Evolutionary conservation across 371 early-diverging fungal species (phyloP).

Genomic region (Choanephora cucurbitarum): DNA sequence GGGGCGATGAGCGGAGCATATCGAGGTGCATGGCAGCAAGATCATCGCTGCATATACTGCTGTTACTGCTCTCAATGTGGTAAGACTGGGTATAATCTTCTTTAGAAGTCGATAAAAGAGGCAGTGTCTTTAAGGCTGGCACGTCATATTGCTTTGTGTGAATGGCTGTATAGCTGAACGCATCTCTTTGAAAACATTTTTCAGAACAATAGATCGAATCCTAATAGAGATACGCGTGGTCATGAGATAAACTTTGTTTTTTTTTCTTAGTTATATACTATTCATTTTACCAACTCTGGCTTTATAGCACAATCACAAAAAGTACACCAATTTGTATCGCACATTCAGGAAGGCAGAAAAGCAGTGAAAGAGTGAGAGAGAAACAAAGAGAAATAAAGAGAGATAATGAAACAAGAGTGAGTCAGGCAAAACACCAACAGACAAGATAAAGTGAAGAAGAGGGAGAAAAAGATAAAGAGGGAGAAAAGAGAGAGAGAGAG

Average conservation of each 20-base stretch:
- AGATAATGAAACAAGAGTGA: background rate
- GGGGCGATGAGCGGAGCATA: background rate
- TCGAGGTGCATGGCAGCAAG: slow-evolving; percentile 22
- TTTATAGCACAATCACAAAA: slow-evolving; percentile 25
- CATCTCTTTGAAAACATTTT: slow-evolving; percentile 25
- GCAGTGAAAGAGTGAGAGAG: background rate
- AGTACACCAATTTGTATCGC: slow-evolving; percentile 30
- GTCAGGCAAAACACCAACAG: no score
- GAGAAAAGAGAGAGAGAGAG: no score
- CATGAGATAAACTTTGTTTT: background rate
- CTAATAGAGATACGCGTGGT: slow-evolving; percentile 1
- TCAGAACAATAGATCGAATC: slow-evolving; percentile 34
- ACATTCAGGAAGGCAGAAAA: slow-evolving; percentile 4
- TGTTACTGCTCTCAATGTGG: slow-evolving; percentile 5
- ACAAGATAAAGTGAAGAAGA: no score
- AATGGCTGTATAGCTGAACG: background rate
- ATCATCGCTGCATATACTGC: slow-evolving; percentile 16
- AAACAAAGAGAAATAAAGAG: background rate
- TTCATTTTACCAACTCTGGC: slow-evolving; percentile 13
- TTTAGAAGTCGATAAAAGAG: background rate
- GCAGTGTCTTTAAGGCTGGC: background rate
- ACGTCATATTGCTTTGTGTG: slow-evolving; percentile 1
- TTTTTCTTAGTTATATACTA: background rate
- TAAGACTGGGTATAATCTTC: background rate
- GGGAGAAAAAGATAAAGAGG: no score